Evolutionary conservation across 192 early-diverging fungal genomes (phyloP), one percentile per base, ranked within the genome.

Genomic region (Phlyctochytrium arcticum): DNA sequence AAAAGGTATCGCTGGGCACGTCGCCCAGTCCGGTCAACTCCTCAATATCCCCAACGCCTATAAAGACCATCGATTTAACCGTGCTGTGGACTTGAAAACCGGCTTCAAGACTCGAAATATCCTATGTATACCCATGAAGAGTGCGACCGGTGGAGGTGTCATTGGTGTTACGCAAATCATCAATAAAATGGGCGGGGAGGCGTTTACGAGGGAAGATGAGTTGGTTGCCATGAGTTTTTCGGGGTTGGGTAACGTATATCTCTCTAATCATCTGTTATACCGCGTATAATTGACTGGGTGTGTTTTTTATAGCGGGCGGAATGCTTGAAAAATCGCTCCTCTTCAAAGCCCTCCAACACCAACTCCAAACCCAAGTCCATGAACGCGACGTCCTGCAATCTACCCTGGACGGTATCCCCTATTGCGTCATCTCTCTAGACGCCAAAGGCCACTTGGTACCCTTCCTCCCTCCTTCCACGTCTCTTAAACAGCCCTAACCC

Each of bases 51-150:
- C 72, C 5, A 68, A 83, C 55, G 79, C 79, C 4, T 83, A 80
- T 46, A 54, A 64, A n/a, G 81, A 83, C 54, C 53, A 62, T 12
- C 70, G 81, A 5, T 83, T 83, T 64, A 83, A 83, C 42, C 60
- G 69, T 6, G 54, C 57, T 15, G 54, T 83, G 21, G 81, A 83
- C 36, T 36, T 72, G 34, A 73, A 76, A 59, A 83, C 78, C 17
- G 81, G 81, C 0, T 83, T 72, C 59, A 48, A 46, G 30, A 83
- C 81, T 10, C 69, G 78, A 17, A 83, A 74, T 51, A 83, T 83
- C 48, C 68, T 83, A 4, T 76, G 75, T 46, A 72, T 79, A 51
- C 79, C 81, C 1, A 83, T 83, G 78, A 35, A 50, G 23, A 75
- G 63, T 35, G 34, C 60, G 0, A 51, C 74, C 19, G 65, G 68